Evolutionary conservation across 768 basidiomycete species (phyloP).

Genomic region (Suillus luteus): DNA sequence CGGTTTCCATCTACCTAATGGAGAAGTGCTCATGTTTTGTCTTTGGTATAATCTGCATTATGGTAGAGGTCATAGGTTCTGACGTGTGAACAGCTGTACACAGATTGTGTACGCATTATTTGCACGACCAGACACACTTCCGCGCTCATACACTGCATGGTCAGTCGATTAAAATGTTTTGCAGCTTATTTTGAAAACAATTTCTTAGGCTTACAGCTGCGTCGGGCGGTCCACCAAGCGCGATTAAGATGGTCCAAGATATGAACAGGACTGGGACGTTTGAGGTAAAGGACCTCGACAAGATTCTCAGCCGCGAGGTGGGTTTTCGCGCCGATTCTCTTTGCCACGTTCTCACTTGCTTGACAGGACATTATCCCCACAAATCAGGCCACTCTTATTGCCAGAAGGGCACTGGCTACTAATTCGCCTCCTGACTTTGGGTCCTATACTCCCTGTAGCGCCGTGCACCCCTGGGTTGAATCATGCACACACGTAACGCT

Average conservation of each 20-base stretch:
- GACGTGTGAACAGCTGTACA: conserved; percentile 53
- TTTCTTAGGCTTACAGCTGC: conserved; percentile 70
- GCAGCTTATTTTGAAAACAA: not conserved
- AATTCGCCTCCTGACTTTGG: conserved; percentile 45
- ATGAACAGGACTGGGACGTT: conserved; percentile 61
- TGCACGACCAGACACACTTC: conserved; percentile 80
- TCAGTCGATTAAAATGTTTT: conserved; percentile 30
- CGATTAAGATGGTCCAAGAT: conserved; percentile 60
- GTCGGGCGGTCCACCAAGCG: conserved; percentile 58
- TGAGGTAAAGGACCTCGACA: conserved; percentile 58
- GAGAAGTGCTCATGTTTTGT: conserved; percentile 80
- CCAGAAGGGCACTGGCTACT: conserved; percentile 41
- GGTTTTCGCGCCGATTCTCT: conserved; percentile 16
- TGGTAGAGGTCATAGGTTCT: not conserved
- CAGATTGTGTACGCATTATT: conserved; percentile 86
- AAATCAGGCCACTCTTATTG: conserved; percentile 52
- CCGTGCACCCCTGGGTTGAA: conserved; percentile 74
- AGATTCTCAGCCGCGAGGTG: conserved; percentile 51
- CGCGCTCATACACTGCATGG: conserved; percentile 77
- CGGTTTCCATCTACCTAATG: conserved; percentile 75
- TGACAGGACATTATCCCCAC: conserved; percentile 53
- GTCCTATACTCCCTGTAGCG: conserved; percentile 62
- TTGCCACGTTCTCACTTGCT: not conserved
- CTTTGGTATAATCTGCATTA: conserved; percentile 50
- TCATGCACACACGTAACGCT: conserved; percentile 49